phyloP scores from a whole-genome alignment of 179 eudicot species.

The Sideroxylon spinosum region DNA sequence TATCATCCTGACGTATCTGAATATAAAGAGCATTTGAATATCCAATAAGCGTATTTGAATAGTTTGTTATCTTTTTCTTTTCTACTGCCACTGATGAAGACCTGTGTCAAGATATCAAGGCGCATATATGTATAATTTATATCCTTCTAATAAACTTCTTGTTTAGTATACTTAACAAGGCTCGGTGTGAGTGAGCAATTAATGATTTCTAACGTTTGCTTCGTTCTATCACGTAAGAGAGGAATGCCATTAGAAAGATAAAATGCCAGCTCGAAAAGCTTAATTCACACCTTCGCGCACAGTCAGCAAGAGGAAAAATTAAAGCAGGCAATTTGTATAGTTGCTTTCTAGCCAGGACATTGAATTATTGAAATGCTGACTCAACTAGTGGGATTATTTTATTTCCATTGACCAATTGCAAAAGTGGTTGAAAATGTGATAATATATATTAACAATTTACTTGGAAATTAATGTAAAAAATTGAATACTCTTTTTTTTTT shows the following conservation, averaged over 20 bases:
- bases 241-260: background rate
- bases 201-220: background rate
- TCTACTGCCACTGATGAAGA: too few relatives aligned
- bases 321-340: background rate
- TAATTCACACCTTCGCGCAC: background rate
- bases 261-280: slow-evolving; percentile 12
- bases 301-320: slow-evolving; percentile 3
- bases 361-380: slow-evolving; percentile 1
- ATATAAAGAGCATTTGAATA: too few relatives aligned
- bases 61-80: too few relatives aligned
- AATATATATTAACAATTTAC: too few relatives aligned
- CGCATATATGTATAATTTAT: too few relatives aligned
- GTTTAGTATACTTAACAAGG: background rate
- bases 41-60: too few relatives aligned
- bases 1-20: too few relatives aligned
- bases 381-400: slow-evolving; percentile 1
- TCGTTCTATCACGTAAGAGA: background rate
- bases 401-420: background rate
- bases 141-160: background rate
- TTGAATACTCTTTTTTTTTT: too few relatives aligned
- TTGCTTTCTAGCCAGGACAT: background rate
- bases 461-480: too few relatives aligned
- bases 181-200: background rate
- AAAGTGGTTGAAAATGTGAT: too few relatives aligned
- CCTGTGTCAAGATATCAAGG: too few relatives aligned